Evolutionary conservation across 345 rosid species (phyloP), one percentile per base, ranked within the genome.

Genomic region (Schrenkiella parvula): DNA sequence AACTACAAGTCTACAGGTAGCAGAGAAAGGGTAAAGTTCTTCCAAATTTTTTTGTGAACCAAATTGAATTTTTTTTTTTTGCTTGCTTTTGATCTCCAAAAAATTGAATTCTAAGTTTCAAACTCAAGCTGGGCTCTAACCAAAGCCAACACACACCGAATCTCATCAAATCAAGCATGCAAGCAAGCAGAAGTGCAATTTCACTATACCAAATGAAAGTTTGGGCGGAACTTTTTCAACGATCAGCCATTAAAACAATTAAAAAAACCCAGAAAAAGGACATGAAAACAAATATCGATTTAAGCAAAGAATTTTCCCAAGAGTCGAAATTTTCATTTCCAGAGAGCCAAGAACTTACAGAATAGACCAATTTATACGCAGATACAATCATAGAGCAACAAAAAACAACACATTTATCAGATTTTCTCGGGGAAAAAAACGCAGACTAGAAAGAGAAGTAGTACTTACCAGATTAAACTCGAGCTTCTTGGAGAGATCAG

Each of bases 401-500:
- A 29, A 43, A 29, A 38, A 23, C 35, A 48, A 48, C 35, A 47
- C 19, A 31, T 31, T 47, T 28, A 47, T 39, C 37, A 15, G 61
- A 37, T 15, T 35, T n/a, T 37, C 44, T 21, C 50, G 6, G 9
- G 2, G 3, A 31, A 17, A 34, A 7, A 35, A 29, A 42, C 65
- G 28, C 26, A 18, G 46, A 44, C n/a, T 15, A 72, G 64, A 51
- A 2, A 56, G 50, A 55, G 18, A 44, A 51, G 34, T 25, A 44
- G 61, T 42, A 64, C 69, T 71, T 75, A 93, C 97, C 81, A 73
- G 48, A 82, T 80, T 75, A 74, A 93, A 91, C 7, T 87, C 84
- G 11, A 93, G 91, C 22, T 85, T 89, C 80, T 71, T 26, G 50
- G 99, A 83, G 26, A 95, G 95, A 58, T 84, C 65, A 29, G 87